Base-by-base conservation (phyloP, 192 early-diverging fungal species). In the Geranomyces variabilis region DNA sequence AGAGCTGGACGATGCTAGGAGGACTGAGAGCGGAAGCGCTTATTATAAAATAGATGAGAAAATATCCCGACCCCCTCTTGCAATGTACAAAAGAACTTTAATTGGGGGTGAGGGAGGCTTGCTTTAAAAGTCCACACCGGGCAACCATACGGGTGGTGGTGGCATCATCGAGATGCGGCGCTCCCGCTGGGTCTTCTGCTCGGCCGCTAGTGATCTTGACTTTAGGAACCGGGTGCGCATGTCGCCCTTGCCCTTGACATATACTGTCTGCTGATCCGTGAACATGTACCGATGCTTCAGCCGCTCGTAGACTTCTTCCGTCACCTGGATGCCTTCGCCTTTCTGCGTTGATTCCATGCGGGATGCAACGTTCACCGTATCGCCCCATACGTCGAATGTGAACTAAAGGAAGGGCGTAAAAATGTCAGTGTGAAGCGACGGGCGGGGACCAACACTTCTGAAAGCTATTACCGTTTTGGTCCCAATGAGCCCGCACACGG, bases 311-410 rank as follows among this genome's bases (percentile, higher is more conserved):
- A 76, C 76, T n/a, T 33, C 70, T 51, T 64, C 63, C 29, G 71
- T 68, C 7, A 81, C 65, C 30, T 81, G 80, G 41, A 81, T 80
- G 30, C 64, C 56, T 29, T 58, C 63, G 0, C 70, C 69, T 31
- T 58, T 22, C 5, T 75, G 68, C 46, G 73, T 77, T 2, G 64
- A 67, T 49, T 80, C 77, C 77, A 80, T 79, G 22, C 74, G 49
- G 12, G 72, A 79, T 13, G 76, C 77, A 7, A 76, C 69, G 36
- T 75, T 79, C 49, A 70, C 72, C 17, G 79, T 79, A 57, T 80
- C 74, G 57, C 79, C 76, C 76, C 80, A 81, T 22, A 81, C 49
- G 53, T 77, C 76, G 21, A 63, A 77, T 22, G 76, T 63, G 46
- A 77, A 75, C 69, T 76, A 33, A 60, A 24, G 6, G 51, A 48